These are phyloP conservation scores for Saccharomyces pastorianus DNA, from an alignment of 1,139 yeast species.

Conservation along the genomic window DNA sequence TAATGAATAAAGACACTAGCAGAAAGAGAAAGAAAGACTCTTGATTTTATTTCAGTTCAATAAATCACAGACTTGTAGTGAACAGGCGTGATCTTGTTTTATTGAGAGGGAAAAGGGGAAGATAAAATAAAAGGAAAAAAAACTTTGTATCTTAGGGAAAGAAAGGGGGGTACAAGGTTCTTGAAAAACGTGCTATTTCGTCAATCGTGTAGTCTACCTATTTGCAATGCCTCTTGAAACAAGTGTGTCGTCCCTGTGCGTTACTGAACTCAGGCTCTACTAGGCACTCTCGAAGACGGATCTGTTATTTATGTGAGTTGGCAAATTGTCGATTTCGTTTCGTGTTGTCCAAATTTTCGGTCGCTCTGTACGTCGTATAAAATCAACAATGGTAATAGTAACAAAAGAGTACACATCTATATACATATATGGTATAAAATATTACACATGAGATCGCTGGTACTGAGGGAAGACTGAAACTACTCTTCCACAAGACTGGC, in stretches of 20 bases:
- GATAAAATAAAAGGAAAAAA: neutral
- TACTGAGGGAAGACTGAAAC: neutral
- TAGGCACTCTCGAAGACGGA: neutral
- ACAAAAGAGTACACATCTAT: neutral
- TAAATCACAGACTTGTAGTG: neutral
- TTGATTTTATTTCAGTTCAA: neutral
- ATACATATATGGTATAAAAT: too few relatives aligned
- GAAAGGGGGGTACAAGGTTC: neutral
- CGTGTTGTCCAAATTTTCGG: constrained; percentile 1
- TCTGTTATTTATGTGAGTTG: neutral
- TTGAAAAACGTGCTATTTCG: neutral
- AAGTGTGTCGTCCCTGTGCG: neutral
- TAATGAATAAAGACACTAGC: constrained; percentile 1
- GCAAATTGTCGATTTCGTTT: neutral
- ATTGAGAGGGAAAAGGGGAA: neutral
- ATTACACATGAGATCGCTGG: neutral
- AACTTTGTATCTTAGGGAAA: neutral
- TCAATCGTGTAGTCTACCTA: neutral
- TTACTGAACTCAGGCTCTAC: neutral
- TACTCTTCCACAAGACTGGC: constrained; percentile 1
- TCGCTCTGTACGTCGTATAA: constrained; percentile 1
- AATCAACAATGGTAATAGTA: neutral
- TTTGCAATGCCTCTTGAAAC: neutral
- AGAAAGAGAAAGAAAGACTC: neutral
- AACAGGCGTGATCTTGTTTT: neutral